Conservation (phyloP, 257 asterid species). For the Primulina tabacum region DNA sequence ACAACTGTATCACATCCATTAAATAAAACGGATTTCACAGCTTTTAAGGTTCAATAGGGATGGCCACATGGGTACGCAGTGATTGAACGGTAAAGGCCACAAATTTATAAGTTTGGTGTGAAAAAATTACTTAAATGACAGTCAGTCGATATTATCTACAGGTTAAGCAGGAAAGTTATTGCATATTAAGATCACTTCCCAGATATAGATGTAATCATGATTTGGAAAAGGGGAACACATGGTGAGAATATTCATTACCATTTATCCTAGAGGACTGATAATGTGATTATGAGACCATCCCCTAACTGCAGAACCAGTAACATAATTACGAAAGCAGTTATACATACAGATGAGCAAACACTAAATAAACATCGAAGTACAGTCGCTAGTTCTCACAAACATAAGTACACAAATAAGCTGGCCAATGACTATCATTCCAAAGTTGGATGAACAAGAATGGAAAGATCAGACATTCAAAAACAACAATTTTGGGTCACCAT, state of each 20-base stretch:
- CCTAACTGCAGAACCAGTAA: background rate
- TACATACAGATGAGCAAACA: background rate
- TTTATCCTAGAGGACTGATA: background rate
- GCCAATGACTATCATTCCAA: background rate
- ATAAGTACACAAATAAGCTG: slow-evolving; percentile 6
- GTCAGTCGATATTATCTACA: background rate
- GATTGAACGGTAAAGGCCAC: background rate
- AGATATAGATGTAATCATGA: background rate
- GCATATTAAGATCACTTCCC: background rate
- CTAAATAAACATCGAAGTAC: background rate
- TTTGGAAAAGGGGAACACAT: background rate
- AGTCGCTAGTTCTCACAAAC: background rate
- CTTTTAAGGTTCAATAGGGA: slow-evolving; percentile 1
- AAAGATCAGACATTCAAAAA: background rate
- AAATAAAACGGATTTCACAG: slow-evolving; percentile 3
- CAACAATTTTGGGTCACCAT: slow-evolving; percentile 7
- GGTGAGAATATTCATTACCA: slow-evolving; percentile 2
- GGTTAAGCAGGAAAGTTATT: background rate
- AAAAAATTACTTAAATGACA: background rate
- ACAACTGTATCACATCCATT: slow-evolving; percentile 17
- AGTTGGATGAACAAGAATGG: slow-evolving; percentile 3
- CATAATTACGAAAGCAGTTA: background rate
- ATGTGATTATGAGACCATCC: background rate
- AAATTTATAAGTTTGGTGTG: background rate
- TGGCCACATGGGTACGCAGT: background rate